Conservation (phyloP, 805 yeast species). For the Lipomyces spencermartinsiae region DNA sequence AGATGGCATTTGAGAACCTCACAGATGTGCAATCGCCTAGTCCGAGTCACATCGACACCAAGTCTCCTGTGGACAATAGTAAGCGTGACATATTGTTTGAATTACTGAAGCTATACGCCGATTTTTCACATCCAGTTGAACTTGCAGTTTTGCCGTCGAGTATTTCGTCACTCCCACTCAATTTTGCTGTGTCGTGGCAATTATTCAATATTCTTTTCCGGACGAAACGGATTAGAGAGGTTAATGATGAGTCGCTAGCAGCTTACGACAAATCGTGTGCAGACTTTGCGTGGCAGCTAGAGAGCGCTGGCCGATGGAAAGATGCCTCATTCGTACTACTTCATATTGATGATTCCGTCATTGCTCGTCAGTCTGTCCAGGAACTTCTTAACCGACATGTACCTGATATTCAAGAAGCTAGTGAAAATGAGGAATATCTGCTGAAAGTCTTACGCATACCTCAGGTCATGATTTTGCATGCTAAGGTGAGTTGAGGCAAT, state of each 20-base stretch:
- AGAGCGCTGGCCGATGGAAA: slow-evolving; percentile 54
- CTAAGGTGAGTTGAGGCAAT: slow-evolving; percentile 22
- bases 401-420: slow-evolving; percentile 39
- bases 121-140: slow-evolving; percentile 23
- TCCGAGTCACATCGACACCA: neutral
- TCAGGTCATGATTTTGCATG: slow-evolving; percentile 31
- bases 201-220: slow-evolving; percentile 52
- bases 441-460: slow-evolving; percentile 25
- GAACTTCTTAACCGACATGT: slow-evolving; percentile 41
- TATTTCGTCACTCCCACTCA: slow-evolving; percentile 15
- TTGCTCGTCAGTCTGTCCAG: slow-evolving; percentile 52
- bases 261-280: slow-evolving; percentile 51
- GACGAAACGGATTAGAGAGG: slow-evolving; percentile 28
- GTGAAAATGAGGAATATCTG: slow-evolving; percentile 16
- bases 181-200: slow-evolving; percentile 53
- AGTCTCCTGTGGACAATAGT: neutral
- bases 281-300: slow-evolving; percentile 60
- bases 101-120: slow-evolving; percentile 33
- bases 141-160: slow-evolving; percentile 15
- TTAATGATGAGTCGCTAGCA: slow-evolving; percentile 18
- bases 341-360: slow-evolving; percentile 58
- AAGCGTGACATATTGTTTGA: slow-evolving; percentile 27
- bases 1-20: slow-evolving; percentile 31
- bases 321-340: slow-evolving; percentile 70
- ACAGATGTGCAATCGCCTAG: slow-evolving; percentile 18